Base-by-base conservation (phyloP, 805 yeast species). In the Schwanniomyces pseudopolymorphus region DNA sequence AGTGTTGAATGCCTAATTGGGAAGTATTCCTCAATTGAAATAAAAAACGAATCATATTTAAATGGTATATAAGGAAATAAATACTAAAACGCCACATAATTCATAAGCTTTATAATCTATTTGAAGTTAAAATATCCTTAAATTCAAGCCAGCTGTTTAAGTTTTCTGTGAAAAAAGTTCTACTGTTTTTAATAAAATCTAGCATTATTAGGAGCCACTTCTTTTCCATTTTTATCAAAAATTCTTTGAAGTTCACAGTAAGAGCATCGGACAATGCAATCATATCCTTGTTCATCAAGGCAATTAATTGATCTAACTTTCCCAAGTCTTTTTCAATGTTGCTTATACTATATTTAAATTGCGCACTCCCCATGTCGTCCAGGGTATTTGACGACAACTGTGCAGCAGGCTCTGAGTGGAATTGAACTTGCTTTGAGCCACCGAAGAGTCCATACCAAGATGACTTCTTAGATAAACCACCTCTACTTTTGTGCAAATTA, bases 301-400 rank as follows among this genome's bases (percentile, higher is more conserved):
- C 68, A 21, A 77, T 75, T 43, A 81, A 70, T 43, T 79, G 82
- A 38, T 75, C 71, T 35, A 79, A 64, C 51, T 78, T 78, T 36
- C 53, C 53, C 24, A 75, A 55, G 46, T 75, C 80, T 56, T 64
- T 66, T 43, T 73, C 73, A 13, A 72, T 60, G 28, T 67, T 69
- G 41, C 59, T 60, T 17, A 66, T 57, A 36, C 66, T 66, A 42
- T 58, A 56, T 49, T 63, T 65, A 43, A 52, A 56, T 39, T 59
- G 68, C 27, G 40, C 41, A 22, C 46, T 41, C 21, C 46, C 43
- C 26, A 48, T 14, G 33, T 48, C 51, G 10, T 26, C 43, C 11
- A 27, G 42, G 19, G 26, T 44, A 28, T 10, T 39, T 13, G 42
- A 22, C 1, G 40, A 25, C 4, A 11, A 13, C 13, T 22, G 31